Evolutionary conservation across 2,329 filamentous ascomycete genomes (phyloP), one percentile per base, ranked within the genome.

Genomic region (Falciphora oryzae): DNA sequence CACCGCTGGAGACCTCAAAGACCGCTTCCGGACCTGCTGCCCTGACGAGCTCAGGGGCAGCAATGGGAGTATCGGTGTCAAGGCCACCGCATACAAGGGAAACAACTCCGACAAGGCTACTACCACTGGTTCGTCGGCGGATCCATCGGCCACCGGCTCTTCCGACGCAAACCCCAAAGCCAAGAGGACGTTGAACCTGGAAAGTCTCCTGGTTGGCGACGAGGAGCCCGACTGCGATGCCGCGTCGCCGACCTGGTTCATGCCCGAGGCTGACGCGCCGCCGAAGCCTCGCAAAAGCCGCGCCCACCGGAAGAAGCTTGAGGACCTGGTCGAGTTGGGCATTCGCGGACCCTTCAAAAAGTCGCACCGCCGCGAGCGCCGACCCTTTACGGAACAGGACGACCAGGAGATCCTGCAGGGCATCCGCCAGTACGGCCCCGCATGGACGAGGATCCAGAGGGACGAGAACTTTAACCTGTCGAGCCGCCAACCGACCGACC

Each of bases 21-120:
- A 89, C 72, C 80, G 87, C 16, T 89, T 89, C 70, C 80, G 86
- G 62, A 89, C 86, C 4, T 89, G 86, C 71, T 89, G 86, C 67
- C 86, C 86, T 0, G 80, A 81, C 44, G 86, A 89, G 71, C 77
- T 89, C 53, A 81, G 83, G 61, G 76, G 75, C 29, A 78, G 77
- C 29, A 65, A 72, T 22, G 68, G 65, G 14, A 78, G 73, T 22
- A 31, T n/a, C 14, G 62, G 53, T 44, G 44, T 53, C n/a, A 53
- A 53, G 44, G 57, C 57, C 57, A 58, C 57, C 29, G 62, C 50
- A 58, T 18, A n/a, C 53, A 57, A 63, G 62, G 62, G 28, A 32
- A 59, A 29, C 58, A 60, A n/a, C n/a, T 7, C 16, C 58, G 58
- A 28, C 58, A 60, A 53, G 44, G 2, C 38, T 44, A 11, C 7